These are phyloP conservation scores for Trichomonas vaginalis DNA, from an alignment of 208 protist species.

Conservation along the genomic window DNA sequence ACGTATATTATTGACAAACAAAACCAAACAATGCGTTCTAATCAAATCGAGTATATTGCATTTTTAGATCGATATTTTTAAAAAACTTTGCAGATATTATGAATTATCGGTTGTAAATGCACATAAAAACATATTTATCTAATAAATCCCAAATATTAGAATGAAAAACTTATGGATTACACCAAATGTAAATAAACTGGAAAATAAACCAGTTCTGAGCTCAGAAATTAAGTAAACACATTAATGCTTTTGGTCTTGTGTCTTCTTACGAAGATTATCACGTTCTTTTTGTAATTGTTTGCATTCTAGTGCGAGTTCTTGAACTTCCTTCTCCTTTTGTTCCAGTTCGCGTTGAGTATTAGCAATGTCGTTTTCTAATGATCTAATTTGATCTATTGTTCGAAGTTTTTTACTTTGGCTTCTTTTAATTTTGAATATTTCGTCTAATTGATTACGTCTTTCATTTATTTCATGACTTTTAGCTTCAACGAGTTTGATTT, in stretches of 20 bases:
- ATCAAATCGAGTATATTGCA: too few relatives aligned
- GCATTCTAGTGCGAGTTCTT: background rate
- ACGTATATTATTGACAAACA: too few relatives aligned
- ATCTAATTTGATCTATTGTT: background rate
- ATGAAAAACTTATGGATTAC: too few relatives aligned
- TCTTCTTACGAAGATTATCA: background rate
- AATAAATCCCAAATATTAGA: too few relatives aligned
- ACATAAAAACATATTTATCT: too few relatives aligned
- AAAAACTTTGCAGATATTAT: too few relatives aligned
- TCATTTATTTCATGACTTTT: background rate
- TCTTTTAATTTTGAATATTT: background rate
- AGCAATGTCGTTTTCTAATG: background rate
- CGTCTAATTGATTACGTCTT: background rate
- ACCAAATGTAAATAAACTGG: too few relatives aligned
- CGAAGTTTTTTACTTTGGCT: background rate
- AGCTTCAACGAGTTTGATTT: background rate
- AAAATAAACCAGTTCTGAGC: too few relatives aligned
- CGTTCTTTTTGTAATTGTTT: background rate
- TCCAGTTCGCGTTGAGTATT: background rate
- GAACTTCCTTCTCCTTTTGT: background rate
- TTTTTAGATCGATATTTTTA: too few relatives aligned
- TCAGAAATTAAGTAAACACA: too few relatives aligned
- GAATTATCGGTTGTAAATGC: too few relatives aligned
- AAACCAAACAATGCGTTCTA: too few relatives aligned
- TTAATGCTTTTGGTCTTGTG: background rate